Base-by-base conservation (phyloP, 805 yeast species). In the Saccharomycopsis selenospora region DNA sequence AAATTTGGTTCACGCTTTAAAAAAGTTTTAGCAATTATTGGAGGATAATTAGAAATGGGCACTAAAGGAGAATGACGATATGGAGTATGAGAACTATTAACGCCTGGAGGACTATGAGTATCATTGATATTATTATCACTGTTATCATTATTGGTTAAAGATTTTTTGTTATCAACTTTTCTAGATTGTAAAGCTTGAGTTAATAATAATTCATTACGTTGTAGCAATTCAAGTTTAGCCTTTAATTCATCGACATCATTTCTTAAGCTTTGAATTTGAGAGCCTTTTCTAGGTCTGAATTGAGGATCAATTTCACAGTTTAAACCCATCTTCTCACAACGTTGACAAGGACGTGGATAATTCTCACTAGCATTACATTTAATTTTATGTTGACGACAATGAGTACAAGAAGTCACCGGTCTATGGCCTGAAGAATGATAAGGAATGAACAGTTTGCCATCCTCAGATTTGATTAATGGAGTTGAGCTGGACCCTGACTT, bases 381-480 rank as follows among this genome's bases (percentile, higher is more conserved):
- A 63, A 90, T 88, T 65, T 90, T 90, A 63, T 89, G 96, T 61
- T 90, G 96, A 45, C 97, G 77, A 61, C 97, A 90, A 62, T 88
- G 93, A 0, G 96, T 86, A 61, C 97, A 90, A 2, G 95, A 84
- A 0, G 95, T 87, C 1, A 89, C 95, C 0, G 96, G 96, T 48
- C 96, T 68, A 59, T 85, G 91, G 1, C 82, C 81, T 0, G 77
- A 72, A 14, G 58, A 60, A n/a, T 55, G 65, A 5, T 50, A 56
- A 23, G 49, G 48, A 8, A 45, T 14, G 28, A 24, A 23, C 25
- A 26, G 48, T 3, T 33, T 43, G 14, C 28, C 49, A 22, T 40
- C 42, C 20, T 47, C 46, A 13, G 49, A 3, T 25, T 46, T 45
- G 27, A 49, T 40, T 28, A 40, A 28, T 25, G 41, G 14, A 8